A percentile compares a stretch with the other conserved stretches of the same genome.
Conservation (phyloP, 192 early-diverging fungal species). For the Coemansia pectinata region DNA sequence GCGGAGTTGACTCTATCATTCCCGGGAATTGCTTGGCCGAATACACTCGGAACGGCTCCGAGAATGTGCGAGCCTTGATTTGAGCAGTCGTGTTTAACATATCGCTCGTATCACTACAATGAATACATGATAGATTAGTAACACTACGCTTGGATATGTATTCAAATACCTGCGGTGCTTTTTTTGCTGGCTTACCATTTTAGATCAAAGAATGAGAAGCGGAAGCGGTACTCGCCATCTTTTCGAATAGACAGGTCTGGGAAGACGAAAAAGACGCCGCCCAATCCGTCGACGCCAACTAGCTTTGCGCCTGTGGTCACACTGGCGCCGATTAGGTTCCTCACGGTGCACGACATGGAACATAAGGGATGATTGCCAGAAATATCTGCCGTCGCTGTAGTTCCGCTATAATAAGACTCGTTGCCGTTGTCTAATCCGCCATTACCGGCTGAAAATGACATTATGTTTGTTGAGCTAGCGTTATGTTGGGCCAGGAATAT, state of each 20-base stretch:
- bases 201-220: conserved; percentile 68
- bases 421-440: background rate
- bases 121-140: background rate
- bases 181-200: conserved; percentile 20
- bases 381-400: conserved; percentile 8
- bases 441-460: conserved; percentile 38
- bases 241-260: conserved; percentile 75
- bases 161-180: background rate
- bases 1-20: conserved; percentile 71
- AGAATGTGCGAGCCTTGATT: conserved; percentile 61
- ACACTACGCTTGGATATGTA: conserved; percentile 9
- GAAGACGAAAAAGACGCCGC: conserved; percentile 77
- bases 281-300: conserved; percentile 57
- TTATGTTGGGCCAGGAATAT: conserved; percentile 29
- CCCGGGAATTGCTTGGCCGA: conserved; percentile 79
- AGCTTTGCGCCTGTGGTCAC: conserved; percentile 65
- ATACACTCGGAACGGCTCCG: conserved; percentile 67
- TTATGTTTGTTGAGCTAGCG: conserved; percentile 39
- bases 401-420: background rate
- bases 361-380: background rate
- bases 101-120: conserved; percentile 38
- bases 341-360: conserved; percentile 19
- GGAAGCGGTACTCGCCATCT: conserved; percentile 67
- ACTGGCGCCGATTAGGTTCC: conserved; percentile 66
- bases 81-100: conserved; percentile 52